These are phyloP conservation scores for Candida yuanshanica DNA, from an alignment of 805 yeast genomes.

Conservation along the genomic window DNA sequence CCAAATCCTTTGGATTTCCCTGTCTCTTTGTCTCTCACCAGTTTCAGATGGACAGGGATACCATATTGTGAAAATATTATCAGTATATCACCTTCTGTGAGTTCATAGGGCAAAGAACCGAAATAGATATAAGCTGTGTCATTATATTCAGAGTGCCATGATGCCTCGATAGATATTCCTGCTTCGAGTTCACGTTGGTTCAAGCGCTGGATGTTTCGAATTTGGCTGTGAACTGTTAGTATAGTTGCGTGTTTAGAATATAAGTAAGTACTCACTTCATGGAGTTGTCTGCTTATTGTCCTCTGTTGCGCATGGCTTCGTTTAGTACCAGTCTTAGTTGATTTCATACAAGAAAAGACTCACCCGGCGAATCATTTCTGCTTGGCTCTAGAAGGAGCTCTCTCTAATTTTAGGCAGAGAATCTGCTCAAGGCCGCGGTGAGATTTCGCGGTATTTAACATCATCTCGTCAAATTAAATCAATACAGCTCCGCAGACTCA, in stretches of 20 bases:
- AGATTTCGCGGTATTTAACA: no score
- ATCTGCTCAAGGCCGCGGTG: no score
- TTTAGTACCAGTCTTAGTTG: no score
- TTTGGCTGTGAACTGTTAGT: not conserved
- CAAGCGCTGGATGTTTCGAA: constrained; percentile 24
- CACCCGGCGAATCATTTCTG: no score
- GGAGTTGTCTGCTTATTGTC: no score
- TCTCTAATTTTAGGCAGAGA: no score
- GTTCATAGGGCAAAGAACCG: constrained; percentile 60
- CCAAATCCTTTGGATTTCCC: constrained; percentile 74
- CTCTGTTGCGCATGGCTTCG: no score
- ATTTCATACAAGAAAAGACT: no score
- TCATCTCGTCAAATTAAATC: no score
- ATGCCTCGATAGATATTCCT: constrained; percentile 53
- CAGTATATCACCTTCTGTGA: constrained; percentile 72
- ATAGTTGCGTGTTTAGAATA: no score
- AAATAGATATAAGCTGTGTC: constrained; percentile 60
- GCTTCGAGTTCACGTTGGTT: constrained; percentile 63
- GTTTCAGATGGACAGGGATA: constrained; percentile 67
- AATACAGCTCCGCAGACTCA: not conserved
- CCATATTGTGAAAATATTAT: constrained; percentile 87
- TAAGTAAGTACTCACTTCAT: no score
- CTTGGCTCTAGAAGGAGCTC: no score
- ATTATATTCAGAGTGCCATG: constrained; percentile 86
- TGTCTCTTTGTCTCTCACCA: constrained; percentile 59